Conservation (phyloP, 2,329 filamentous ascomycete genomes). For the Cladosporium sp. region DNA sequence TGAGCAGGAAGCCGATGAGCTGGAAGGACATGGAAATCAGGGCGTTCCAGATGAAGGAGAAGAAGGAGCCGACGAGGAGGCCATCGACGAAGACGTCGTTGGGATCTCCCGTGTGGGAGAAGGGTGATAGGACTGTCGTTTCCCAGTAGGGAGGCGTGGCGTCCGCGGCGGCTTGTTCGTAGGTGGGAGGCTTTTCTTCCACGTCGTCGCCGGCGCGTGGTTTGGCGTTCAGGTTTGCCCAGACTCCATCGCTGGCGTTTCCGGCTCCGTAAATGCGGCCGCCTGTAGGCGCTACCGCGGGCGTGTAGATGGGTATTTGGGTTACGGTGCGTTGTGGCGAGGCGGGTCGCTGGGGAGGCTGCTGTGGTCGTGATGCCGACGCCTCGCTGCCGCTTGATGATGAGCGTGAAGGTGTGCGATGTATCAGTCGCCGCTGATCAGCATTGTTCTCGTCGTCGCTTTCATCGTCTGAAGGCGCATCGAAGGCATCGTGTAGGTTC, state of each 20-base stretch:
- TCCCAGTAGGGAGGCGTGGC: conserved; percentile 98
- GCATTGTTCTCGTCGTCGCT: conserved; percentile 61
- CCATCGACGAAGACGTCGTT: conserved; percentile 98
- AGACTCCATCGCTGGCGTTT: conserved; percentile 82
- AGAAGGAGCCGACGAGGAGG: conserved; percentile 83
- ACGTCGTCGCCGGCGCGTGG: conserved; percentile 76
- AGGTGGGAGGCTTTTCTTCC: conserved; percentile 94
- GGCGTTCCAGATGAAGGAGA: conserved; percentile 85
- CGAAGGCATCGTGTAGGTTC: conserved; percentile 90
- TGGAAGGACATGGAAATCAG: conserved; percentile 99
- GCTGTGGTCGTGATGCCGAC: conserved; percentile 10
- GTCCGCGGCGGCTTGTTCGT: conserved; percentile 96
- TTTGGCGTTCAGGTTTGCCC: conserved; percentile 90
- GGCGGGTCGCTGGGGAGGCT: conserved; percentile 27
- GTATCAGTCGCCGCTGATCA: conserved; percentile 82
- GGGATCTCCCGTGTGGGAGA: conserved; percentile 76
- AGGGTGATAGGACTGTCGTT: conserved; percentile 93
- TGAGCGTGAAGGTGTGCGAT: conserved; percentile 29
- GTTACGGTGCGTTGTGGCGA: conserved; percentile 48
- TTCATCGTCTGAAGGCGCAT: conserved; percentile 56
- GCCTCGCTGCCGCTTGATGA: background rate
- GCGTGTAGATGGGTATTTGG: conserved; percentile 49
- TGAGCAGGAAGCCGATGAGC: conserved; percentile 93
- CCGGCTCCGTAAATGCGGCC: conserved; percentile 65
- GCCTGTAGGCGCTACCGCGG: conserved; percentile 33